Conservation (phyloP, 768 basidiomycete genomes). For the Pisolithus albus region DNA sequence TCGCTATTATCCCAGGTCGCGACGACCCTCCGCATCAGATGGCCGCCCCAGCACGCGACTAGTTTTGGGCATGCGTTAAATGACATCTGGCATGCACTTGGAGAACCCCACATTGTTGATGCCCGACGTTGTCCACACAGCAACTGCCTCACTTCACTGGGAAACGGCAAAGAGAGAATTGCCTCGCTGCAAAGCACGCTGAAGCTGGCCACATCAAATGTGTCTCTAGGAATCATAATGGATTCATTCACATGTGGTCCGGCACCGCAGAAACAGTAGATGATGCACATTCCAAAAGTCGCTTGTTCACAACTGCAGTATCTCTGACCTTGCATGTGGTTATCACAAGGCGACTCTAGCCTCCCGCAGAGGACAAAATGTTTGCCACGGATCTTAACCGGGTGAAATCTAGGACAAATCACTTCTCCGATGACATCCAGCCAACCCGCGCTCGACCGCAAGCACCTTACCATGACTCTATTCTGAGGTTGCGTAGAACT, state of each 20-base stretch:
- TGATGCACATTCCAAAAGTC: conserved; percentile 23
- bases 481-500: conserved; percentile 17
- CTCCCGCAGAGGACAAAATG: conserved; percentile 29
- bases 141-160: conserved; percentile 19
- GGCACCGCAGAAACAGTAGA: conserved; percentile 14
- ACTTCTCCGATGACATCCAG: conserved; percentile 33
- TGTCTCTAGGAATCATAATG: conserved; percentile 45
- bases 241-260: conserved; percentile 37
- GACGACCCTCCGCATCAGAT: conserved; percentile 36
- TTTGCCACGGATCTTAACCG: conserved; percentile 34
- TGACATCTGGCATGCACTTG: conserved; percentile 17
- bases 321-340: conserved; percentile 36
- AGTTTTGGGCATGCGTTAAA: conserved; percentile 21
- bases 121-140: conserved; percentile 28
- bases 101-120: conserved; percentile 27
- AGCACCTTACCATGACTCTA: conserved; percentile 33
- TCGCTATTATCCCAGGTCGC: conserved; percentile 39
- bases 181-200: conserved; percentile 35
- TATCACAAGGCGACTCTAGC: conserved; percentile 29
- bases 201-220: conserved; percentile 30
- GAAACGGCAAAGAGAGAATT: conserved; percentile 26
- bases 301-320: conserved; percentile 22
- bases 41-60: conserved; percentile 26
- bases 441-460: conserved; percentile 45
- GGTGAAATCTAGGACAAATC: conserved; percentile 20